Conservation (phyloP, 1,284 basidiomycete species). For the Chondrostereum purpureum region DNA sequence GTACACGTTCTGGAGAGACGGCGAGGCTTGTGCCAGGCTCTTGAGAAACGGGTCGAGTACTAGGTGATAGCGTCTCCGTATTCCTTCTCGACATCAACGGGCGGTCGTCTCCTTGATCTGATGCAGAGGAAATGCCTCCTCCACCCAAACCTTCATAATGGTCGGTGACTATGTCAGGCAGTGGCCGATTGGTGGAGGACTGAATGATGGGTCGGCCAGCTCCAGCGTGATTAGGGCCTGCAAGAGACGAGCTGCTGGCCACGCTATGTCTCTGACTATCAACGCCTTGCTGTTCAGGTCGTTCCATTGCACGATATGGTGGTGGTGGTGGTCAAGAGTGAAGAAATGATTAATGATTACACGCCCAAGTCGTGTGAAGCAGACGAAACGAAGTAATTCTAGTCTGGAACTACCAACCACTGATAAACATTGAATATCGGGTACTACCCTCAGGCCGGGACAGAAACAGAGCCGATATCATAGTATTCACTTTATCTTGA, state of each 20-base stretch:
- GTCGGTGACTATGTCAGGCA: background rate
- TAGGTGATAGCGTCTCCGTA: background rate
- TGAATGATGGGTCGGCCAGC: background rate
- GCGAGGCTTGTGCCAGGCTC: no score
- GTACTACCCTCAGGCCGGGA: no score
- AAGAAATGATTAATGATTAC: background rate
- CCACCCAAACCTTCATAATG: background rate
- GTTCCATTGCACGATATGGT: background rate
- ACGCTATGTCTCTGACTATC: background rate
- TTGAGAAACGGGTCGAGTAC: background rate
- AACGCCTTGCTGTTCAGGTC: no score
- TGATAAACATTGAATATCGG: no score
- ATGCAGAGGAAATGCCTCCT: background rate
- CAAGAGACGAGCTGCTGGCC: background rate
- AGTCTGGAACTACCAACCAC: background rate
- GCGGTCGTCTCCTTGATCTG: constrained; percentile 3
- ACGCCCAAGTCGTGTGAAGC: background rate
- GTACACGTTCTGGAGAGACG: no score
- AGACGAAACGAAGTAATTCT: background rate
- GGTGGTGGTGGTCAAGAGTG: background rate
- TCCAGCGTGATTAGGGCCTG: background rate
- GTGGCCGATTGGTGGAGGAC: background rate
- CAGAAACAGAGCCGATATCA: no score
- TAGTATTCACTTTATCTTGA: no score
- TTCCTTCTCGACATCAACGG: constrained; percentile 2